Percentiles rank a stretch among this genome's conserved stretches.
Evolutionary conservation across 2,329 filamentous ascomycete genomes (phyloP).

Genomic region (Knufia fluminis): DNA sequence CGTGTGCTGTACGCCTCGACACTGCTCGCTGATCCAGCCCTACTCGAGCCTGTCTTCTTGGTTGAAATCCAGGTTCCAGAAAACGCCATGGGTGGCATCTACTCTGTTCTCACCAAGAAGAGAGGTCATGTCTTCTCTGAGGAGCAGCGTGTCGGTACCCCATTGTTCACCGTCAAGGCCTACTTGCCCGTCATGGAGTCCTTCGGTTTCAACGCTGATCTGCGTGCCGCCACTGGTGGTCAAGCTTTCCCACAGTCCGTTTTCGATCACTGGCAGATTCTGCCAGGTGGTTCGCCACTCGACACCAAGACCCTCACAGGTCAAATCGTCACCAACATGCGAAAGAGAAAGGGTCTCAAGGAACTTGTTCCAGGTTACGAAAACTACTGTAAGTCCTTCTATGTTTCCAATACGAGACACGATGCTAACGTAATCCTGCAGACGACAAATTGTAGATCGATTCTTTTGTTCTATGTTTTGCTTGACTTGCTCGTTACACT

Average conservation of each 20-base stretch:
- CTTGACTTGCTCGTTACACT: constrained; percentile 1
- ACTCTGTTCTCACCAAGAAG: constrained; percentile 93
- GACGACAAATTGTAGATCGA: constrained; percentile 87
- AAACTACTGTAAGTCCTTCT: constrained; percentile 63
- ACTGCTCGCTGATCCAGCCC: constrained; percentile 80
- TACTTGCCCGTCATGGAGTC: constrained; percentile 96
- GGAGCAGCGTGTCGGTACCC: constrained; percentile 96
- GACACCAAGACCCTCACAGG: constrained; percentile 76
- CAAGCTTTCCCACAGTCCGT: constrained; percentile 99
- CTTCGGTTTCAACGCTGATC: constrained; percentile 97
- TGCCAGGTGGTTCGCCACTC: constrained; percentile 86
- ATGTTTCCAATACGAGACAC: constrained; percentile 2
- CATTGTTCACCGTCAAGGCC: constrained; percentile 98
- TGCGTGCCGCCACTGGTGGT: constrained; percentile 84
- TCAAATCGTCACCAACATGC: constrained; percentile 75
- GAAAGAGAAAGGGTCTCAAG: constrained; percentile 99
- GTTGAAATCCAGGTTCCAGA: constrained; percentile 99
- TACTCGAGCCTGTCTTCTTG: constrained; percentile 96
- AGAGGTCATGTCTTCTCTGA: constrained; percentile 99
- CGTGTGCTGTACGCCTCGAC: constrained; percentile 93
- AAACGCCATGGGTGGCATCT: constrained; percentile 98
- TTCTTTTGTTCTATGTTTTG: constrained; percentile 8
- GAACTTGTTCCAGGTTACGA: constrained; percentile 81
- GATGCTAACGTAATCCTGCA: constrained; percentile 44
- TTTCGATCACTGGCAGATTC: constrained; percentile 97